Percentiles rank a stretch among this genome's conserved stretches.
phyloP scores from a whole-genome alignment of 345 rosid genomes.

The Salix purpurea region DNA sequence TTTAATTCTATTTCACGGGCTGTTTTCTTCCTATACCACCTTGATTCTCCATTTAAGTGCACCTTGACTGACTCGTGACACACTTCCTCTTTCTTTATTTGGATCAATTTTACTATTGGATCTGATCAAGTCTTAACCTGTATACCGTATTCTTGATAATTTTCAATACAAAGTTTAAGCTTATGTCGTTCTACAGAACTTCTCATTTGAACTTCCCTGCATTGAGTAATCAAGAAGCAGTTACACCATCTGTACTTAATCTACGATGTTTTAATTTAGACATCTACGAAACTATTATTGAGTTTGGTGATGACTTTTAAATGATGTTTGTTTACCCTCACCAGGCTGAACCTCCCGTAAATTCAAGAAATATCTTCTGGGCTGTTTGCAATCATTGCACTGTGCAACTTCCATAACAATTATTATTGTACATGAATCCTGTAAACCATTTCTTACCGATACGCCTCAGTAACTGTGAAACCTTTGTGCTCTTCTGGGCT shows the following conservation, averaged over 20 bases:
- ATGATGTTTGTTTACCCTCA: not conserved
- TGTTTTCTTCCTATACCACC: not conserved
- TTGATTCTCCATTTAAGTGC: not conserved
- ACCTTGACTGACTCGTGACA: not conserved
- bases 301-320: not conserved
- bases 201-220: not conserved
- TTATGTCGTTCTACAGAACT: not conserved
- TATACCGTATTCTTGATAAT: not conserved
- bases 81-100: not conserved
- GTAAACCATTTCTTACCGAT: not conserved
- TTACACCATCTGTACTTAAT: not conserved
- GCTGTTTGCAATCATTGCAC: not conserved
- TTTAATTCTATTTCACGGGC: not conserved
- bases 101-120: not conserved
- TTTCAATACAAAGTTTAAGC: not conserved
- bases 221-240: not conserved
- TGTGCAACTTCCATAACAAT: not conserved
- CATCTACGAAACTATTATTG: not conserved
- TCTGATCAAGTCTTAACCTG: not conserved
- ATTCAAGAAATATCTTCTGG: not conserved
- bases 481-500: not conserved
- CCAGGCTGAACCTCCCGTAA: not conserved
- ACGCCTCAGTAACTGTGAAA: not conserved
- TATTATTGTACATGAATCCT: constrained; percentile 2
- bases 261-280: too few species aligned